These are phyloP conservation scores for Penicillium lagena DNA, from an alignment of 495 filamentous ascomycete species.

Conservation along the genomic window DNA sequence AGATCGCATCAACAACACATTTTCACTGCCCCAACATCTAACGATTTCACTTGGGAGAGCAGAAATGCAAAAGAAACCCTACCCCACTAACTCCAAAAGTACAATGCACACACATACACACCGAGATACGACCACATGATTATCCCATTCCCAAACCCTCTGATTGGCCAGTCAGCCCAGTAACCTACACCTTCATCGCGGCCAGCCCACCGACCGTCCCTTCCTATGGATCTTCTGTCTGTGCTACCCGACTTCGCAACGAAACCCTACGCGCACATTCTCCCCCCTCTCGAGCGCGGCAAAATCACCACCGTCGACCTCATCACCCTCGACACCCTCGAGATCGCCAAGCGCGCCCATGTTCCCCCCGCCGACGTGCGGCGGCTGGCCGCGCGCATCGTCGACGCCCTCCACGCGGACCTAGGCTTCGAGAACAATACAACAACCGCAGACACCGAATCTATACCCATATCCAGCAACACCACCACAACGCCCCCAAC, in stretches of 20 bases:
- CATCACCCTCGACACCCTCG: constrained; percentile 72
- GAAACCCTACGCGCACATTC: constrained; percentile 60
- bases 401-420: constrained; percentile 58
- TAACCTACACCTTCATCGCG: constrained; percentile 8
- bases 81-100: too few species aligned
- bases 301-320: constrained; percentile 76
- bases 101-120: too few species aligned
- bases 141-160: background rate
- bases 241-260: constrained; percentile 76
- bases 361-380: constrained; percentile 74
- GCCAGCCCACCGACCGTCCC: constrained; percentile 3
- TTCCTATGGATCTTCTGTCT: constrained; percentile 70
- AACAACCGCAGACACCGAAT: constrained; percentile 10
- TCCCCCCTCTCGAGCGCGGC: constrained; percentile 72
- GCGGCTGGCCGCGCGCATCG: constrained; percentile 57
- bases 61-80: too few species aligned
- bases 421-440: constrained; percentile 40
- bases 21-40: too few species aligned
- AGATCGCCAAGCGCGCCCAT: constrained; percentile 81
- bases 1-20: too few species aligned
- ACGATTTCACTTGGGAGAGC: too few species aligned
- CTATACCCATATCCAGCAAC: constrained; percentile 21
- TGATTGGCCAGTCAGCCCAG: constrained; percentile 8
- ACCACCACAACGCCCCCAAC: constrained; percentile 8
- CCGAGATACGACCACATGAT: too few species aligned